These are phyloP conservation scores for Kwoniella dejecticola DNA, from an alignment of 768 basidiomycete genomes.

Conservation along the genomic window DNA sequence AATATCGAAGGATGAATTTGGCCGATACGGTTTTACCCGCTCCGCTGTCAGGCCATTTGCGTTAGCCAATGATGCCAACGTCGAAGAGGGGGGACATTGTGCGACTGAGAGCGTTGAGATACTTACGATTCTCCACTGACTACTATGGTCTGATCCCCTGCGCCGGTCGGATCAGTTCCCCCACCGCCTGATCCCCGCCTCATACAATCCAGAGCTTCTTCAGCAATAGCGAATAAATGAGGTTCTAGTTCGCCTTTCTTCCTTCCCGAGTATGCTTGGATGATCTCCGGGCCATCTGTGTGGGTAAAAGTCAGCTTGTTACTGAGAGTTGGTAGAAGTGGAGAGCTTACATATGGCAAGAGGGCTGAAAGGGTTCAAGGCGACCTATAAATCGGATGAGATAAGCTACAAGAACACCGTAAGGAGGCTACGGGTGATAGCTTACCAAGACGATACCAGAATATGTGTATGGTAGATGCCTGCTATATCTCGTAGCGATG, in stretches of 20 bases:
- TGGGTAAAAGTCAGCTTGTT: background rate
- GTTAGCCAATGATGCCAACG: no score
- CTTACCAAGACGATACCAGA: constrained; percentile 84
- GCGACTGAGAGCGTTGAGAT: no score
- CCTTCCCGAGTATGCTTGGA: constrained; percentile 91
- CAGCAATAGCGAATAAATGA: constrained; percentile 97
- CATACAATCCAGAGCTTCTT: constrained; percentile 99
- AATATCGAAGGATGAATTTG: constrained; percentile 98
- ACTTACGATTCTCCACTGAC: constrained; percentile 93
- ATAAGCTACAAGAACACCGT: constrained; percentile 1
- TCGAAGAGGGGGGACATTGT: no score
- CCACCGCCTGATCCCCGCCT: constrained; percentile 61
- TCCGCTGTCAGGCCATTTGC: constrained; percentile 64
- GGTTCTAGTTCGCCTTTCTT: constrained; percentile 94
- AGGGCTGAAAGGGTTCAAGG: constrained; percentile 97
- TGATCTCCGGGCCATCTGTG: constrained; percentile 83
- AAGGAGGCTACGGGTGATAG: background rate
- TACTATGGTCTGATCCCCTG: constrained; percentile 94
- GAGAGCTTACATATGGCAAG: constrained; percentile 75
- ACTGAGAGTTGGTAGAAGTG: background rate
- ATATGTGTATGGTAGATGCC: constrained; percentile 98
- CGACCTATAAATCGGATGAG: constrained; percentile 61
- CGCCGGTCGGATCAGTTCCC: constrained; percentile 62
- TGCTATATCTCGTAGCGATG: constrained; percentile 92
- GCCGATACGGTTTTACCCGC: constrained; percentile 99